A percentile compares a stretch with the other conserved stretches of the same genome.
phyloP scores from a whole-genome alignment of 2,329 filamentous ascomycete species.

The Parafenestella ontariensis region DNA sequence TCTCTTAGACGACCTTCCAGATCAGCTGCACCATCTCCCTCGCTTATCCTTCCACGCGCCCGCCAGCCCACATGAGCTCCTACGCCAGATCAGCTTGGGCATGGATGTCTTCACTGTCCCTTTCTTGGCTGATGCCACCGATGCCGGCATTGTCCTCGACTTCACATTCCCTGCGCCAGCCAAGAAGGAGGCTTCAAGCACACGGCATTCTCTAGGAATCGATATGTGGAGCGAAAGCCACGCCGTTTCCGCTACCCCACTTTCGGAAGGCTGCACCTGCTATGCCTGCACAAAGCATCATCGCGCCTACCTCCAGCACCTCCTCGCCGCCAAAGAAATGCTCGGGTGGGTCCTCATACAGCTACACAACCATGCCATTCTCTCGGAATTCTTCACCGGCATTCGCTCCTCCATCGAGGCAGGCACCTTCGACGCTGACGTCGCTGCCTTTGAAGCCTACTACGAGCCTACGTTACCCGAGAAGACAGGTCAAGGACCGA shows the following conservation, averaged over 20 bases:
- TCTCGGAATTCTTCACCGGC: slow-evolving; percentile 75
- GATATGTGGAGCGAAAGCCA: slow-evolving; percentile 76
- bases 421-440: slow-evolving; percentile 63
- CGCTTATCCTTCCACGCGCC: slow-evolving; percentile 77
- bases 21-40: slow-evolving; percentile 68
- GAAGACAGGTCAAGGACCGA: slow-evolving; percentile 77
- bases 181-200: slow-evolving; percentile 13
- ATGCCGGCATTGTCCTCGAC: slow-evolving; percentile 82
- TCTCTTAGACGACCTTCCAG: slow-evolving; percentile 71
- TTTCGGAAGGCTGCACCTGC: slow-evolving; percentile 72
- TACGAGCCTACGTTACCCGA: slow-evolving; percentile 78
- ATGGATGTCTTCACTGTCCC: slow-evolving; percentile 81
- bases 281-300: slow-evolving; percentile 86
- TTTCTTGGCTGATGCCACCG: slow-evolving; percentile 76
- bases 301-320: slow-evolving; percentile 84
- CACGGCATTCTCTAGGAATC: slow-evolving; percentile 64
- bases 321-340: slow-evolving; percentile 93
- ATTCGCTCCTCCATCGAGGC: slow-evolving; percentile 70
- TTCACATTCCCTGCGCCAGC: slow-evolving; percentile 72
- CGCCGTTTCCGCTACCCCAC: slow-evolving; percentile 67
- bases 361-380: slow-evolving; percentile 82
- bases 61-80: slow-evolving; percentile 74
- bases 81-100: slow-evolving; percentile 77
- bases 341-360: slow-evolving; percentile 92
- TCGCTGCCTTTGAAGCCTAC: slow-evolving; percentile 64